A percentile compares a stretch with the other conserved stretches of the same genome.
Conservation (phyloP, 805 yeast species). For the Ogataea corticis region DNA sequence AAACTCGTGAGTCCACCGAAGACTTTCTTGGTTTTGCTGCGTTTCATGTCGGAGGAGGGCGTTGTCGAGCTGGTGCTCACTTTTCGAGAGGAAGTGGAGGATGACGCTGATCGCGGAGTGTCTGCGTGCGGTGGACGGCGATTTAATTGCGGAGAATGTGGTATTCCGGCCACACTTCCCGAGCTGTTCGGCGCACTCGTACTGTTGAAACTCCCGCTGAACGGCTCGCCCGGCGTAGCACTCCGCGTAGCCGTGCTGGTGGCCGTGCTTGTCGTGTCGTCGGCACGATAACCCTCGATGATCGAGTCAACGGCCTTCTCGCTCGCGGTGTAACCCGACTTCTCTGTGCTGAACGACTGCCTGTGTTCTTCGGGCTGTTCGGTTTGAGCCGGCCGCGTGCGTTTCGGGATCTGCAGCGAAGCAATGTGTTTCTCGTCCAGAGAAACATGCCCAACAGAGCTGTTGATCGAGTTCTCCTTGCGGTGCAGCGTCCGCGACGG, state of each 20-base stretch:
- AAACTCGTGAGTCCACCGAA: slow-evolving; percentile 58
- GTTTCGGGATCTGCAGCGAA: slow-evolving; percentile 2
- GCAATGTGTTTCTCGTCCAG: slow-evolving; percentile 4
- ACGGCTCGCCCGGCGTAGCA: no score
- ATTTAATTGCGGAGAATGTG: no score
- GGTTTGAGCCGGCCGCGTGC: background rate
- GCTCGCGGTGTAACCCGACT: slow-evolving; percentile 9
- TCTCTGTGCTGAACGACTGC: slow-evolving; percentile 7
- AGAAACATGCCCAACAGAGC: background rate
- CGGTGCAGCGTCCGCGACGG: slow-evolving; percentile 13
- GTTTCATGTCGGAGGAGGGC: slow-evolving; percentile 17
- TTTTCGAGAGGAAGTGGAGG: slow-evolving; percentile 19
- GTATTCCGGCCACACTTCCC: no score
- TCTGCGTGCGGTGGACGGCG: slow-evolving; percentile 3
- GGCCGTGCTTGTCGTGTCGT: background rate
- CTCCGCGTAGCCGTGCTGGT: background rate
- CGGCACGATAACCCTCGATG: slow-evolving; percentile 11
- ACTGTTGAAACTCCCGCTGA: no score
- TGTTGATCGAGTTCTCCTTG: slow-evolving; percentile 14
- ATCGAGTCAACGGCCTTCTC: slow-evolving; percentile 6
- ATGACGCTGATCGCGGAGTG: slow-evolving; percentile 14
- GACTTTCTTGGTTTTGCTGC: slow-evolving; percentile 52
- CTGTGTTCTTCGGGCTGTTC: background rate
- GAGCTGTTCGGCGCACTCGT: no score
- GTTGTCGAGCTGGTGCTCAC: slow-evolving; percentile 16